phyloP scores from a whole-genome alignment of 768 basidiomycete genomes.

The Pisolithus sp. region DNA sequence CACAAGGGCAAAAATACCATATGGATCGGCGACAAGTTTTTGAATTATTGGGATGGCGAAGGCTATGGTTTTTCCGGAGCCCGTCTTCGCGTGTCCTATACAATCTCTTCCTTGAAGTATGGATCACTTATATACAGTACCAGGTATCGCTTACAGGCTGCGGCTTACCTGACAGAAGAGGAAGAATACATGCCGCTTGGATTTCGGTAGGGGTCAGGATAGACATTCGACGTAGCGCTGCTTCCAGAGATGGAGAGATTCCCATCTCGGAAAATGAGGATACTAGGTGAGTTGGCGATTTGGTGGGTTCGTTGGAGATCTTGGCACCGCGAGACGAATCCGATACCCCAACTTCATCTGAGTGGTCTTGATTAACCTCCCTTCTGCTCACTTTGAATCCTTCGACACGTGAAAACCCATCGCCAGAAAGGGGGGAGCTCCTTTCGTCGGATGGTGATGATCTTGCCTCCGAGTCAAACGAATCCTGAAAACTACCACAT shows the following conservation, averaged over 20 bases:
- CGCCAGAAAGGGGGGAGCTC: slow-evolving; percentile 7
- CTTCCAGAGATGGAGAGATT: slow-evolving; percentile 52
- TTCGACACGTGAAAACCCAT: slow-evolving; percentile 5
- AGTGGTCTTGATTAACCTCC: slow-evolving; percentile 6
- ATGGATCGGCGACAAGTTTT: slow-evolving; percentile 80
- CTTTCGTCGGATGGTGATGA: slow-evolving; percentile 17
- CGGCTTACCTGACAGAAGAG: slow-evolving; percentile 63
- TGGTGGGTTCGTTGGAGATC: slow-evolving; percentile 6
- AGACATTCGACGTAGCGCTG: slow-evolving; percentile 73
- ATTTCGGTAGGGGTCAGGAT: slow-evolving; percentile 82
- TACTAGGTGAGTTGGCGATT: slow-evolving; percentile 7
- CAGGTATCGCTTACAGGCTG: not conserved
- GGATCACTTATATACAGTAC: not conserved
- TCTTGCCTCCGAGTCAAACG: slow-evolving; percentile 5
- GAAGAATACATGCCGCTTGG: slow-evolving; percentile 85
- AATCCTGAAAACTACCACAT: slow-evolving; percentile 2
- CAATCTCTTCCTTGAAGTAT: slow-evolving; percentile 77
- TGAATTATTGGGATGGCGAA: slow-evolving; percentile 96
- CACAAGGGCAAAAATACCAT: slow-evolving; percentile 89
- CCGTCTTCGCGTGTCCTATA: slow-evolving; percentile 96
- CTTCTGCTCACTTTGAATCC: not conserved
- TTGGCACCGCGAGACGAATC: slow-evolving; percentile 17
- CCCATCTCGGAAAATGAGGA: slow-evolving; percentile 52
- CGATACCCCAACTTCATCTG: slow-evolving; percentile 9
- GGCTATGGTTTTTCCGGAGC: slow-evolving; percentile 95